phyloP scores from a whole-genome alignment of 2,329 filamentous ascomycete species.

The Lasiodiplodia citricola region DNA sequence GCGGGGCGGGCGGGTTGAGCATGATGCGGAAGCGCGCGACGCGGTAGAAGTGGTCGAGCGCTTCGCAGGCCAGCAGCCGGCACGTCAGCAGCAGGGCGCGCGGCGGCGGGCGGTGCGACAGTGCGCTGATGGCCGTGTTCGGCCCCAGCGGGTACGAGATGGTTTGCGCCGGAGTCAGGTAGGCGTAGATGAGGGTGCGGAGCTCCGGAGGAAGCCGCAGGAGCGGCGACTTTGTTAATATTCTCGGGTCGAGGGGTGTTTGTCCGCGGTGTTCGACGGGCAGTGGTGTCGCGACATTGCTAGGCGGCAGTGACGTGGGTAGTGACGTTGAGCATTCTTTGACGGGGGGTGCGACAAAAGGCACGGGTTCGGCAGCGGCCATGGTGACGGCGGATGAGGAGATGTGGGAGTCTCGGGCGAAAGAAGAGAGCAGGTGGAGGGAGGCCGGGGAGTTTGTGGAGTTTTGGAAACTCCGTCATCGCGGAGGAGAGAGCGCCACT shows the following conservation, averaged over 20 bases:
- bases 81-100: conserved; percentile 11
- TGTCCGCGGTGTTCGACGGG: background rate
- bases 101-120: conserved; percentile 14
- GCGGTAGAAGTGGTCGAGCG: conserved; percentile 20
- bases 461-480: background rate
- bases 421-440: background rate
- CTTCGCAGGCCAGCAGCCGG: conserved; percentile 1
- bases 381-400: background rate
- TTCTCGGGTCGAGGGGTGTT: background rate
- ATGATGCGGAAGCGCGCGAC: conserved; percentile 12
- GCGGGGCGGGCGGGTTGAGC: conserved; percentile 19
- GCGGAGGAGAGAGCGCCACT: conserved; percentile 9
- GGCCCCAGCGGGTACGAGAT: conserved; percentile 17
- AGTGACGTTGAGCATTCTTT: background rate
- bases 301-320: background rate
- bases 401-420: background rate
- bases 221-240: background rate
- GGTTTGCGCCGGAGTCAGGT: background rate
- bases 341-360: background rate
- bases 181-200: conserved; percentile 12
- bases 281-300: background rate
- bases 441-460: background rate
- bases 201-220: conserved; percentile 9
- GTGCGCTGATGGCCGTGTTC: conserved; percentile 14
- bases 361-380: background rate